Evolutionary conservation across 163 green algal species (phyloP).

Genomic region (Trebouxiophyceae sp.): DNA sequence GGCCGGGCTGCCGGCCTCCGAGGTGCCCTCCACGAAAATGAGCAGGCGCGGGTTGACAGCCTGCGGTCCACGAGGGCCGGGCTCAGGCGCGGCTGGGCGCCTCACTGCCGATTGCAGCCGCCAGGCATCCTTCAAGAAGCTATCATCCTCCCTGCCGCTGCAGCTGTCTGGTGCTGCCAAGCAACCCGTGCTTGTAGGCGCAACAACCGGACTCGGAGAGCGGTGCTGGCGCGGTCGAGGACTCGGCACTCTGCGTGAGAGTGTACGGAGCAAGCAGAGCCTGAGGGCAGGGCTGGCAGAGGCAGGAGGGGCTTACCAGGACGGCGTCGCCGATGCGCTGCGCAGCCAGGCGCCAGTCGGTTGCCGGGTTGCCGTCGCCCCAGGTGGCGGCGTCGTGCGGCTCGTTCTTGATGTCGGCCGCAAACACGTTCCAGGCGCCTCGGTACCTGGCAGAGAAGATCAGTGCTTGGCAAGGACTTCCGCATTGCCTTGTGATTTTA

Average conservation of each 20-base stretch:
- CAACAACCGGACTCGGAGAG: too few relatives aligned
- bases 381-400: conserved; percentile 25
- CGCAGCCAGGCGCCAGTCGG: conserved; percentile 23
- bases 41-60: conserved; percentile 19
- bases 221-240: too few relatives aligned
- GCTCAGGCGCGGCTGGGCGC: too few relatives aligned
- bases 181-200: too few relatives aligned
- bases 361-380: conserved; percentile 17
- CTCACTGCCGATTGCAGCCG: too few relatives aligned
- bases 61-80: too few relatives aligned
- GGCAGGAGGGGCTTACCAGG: neutral
- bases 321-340: conserved; percentile 15
- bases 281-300: neutral
- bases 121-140: too few relatives aligned
- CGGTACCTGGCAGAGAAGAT: conserved; percentile 1
- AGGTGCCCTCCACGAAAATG: conserved; percentile 34
- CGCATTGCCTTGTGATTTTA: too few relatives aligned
- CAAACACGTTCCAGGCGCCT: conserved; percentile 29
- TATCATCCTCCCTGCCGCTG: too few relatives aligned
- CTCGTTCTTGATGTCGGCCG: conserved; percentile 33
- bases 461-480: too few relatives aligned
- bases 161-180: too few relatives aligned
- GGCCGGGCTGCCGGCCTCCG: neutral
- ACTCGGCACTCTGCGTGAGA: too few relatives aligned
- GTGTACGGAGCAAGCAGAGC: neutral